Evolutionary conservation across 495 filamentous ascomycete genomes (phyloP).

Genomic region (Neurospora tetraspora): DNA sequence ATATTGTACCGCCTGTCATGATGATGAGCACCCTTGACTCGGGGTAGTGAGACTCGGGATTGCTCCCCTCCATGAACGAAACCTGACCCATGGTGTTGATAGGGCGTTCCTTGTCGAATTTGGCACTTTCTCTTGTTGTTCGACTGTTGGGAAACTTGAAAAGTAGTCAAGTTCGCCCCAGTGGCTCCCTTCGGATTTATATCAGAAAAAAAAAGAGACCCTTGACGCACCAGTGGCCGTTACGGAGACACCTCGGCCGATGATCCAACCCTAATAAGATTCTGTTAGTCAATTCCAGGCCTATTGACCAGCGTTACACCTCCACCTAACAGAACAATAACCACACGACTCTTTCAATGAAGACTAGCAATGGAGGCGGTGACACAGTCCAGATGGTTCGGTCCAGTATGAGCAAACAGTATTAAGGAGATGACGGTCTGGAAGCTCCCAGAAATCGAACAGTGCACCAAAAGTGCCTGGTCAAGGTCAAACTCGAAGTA

Average conservation of each 20-base stretch:
- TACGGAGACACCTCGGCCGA: background rate
- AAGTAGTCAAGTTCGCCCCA: background rate
- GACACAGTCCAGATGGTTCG: background rate
- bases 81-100: slow-evolving; percentile 15
- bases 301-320: background rate
- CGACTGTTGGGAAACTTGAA: background rate
- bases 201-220: background rate
- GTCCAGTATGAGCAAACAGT: background rate
- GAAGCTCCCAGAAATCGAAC: background rate
- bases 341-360: background rate
- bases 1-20: slow-evolving; percentile 94
- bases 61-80: slow-evolving; percentile 15
- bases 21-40: slow-evolving; percentile 82
- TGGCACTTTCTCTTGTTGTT: background rate
- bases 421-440: background rate
- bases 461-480: no score
- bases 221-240: background rate
- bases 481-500: background rate
- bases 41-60: slow-evolving; percentile 29
- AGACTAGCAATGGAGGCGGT: background rate
- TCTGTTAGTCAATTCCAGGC: background rate
- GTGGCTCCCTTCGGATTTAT: background rate
- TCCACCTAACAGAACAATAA: background rate
- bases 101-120: background rate
- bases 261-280: background rate